Evolutionary conservation across 768 basidiomycete species (phyloP).

Genomic region (Rhodotorula kratochvilovae): DNA sequence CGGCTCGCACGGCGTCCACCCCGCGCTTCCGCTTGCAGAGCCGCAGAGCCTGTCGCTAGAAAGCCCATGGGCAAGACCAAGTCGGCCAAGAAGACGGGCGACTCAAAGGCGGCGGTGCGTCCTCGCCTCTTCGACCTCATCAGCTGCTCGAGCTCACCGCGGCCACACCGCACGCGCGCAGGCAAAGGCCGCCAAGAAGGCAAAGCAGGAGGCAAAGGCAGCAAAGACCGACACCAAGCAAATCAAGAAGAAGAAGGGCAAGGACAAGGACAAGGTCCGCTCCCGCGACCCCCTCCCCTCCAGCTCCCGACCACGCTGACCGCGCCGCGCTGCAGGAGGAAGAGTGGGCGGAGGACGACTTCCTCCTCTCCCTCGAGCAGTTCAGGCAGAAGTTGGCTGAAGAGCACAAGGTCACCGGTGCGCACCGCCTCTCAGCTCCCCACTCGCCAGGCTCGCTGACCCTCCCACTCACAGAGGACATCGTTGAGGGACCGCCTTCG

Average conservation of each 20-base stretch:
- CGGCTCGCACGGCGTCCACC: too few species aligned
- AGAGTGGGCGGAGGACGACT: slow-evolving; percentile 57
- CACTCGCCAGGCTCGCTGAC: slow-evolving; percentile 23
- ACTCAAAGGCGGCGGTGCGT: slow-evolving; percentile 8
- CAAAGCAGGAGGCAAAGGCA: slow-evolving; percentile 55
- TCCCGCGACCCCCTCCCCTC: too few species aligned
- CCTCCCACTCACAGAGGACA: slow-evolving; percentile 71
- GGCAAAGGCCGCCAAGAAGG: slow-evolving; percentile 55
- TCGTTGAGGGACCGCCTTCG: slow-evolving; percentile 74
- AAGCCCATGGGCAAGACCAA: slow-evolving; percentile 3
- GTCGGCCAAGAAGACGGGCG: slow-evolving; percentile 3
- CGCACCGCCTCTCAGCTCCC: not conserved
- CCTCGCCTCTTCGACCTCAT: not conserved
- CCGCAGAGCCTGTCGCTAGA: too few species aligned
- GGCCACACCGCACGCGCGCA: slow-evolving; percentile 39
- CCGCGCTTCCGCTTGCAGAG: not conserved
- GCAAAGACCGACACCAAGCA: slow-evolving; percentile 58
- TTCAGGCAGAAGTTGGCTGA: slow-evolving; percentile 69
- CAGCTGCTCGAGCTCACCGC: not conserved
- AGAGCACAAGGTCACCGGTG: slow-evolving; percentile 47
- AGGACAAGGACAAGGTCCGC: not conserved
- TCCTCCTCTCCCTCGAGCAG: slow-evolving; percentile 76
- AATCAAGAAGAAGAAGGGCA: slow-evolving; percentile 47
- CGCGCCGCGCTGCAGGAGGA: slow-evolving; percentile 42
- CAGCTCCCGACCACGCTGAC: too few species aligned